Evolutionary conservation across 1,284 basidiomycete genomes (phyloP).

Genomic region (Psilocybe mexicana): DNA sequence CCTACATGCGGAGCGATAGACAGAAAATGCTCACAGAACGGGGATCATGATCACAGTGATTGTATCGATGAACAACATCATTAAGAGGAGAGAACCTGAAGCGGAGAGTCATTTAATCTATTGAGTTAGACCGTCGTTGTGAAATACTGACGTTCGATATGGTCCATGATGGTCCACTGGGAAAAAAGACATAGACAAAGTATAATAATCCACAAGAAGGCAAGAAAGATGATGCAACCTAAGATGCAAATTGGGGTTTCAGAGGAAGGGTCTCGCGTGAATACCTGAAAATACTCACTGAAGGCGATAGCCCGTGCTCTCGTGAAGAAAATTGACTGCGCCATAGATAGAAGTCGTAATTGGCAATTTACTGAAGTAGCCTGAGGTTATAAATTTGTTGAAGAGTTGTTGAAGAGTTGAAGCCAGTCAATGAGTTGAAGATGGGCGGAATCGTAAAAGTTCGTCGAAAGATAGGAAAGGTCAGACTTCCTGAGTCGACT

Average conservation of each 20-base stretch:
- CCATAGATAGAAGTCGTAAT: not conserved
- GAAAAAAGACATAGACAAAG: slow-evolving; percentile 30
- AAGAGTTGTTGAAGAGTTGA: too few relatives aligned
- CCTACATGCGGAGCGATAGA: not conserved
- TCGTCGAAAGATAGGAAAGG: not conserved
- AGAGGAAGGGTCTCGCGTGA: not conserved
- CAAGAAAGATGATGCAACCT: slow-evolving; percentile 30
- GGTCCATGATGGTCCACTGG: slow-evolving; percentile 31
- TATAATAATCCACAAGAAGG: slow-evolving; percentile 34
- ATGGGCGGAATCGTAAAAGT: not conserved
- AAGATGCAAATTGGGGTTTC: not conserved
- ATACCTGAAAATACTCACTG: slow-evolving; percentile 19
- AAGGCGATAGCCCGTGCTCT: slow-evolving; percentile 11
- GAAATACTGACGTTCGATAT: slow-evolving; percentile 29
- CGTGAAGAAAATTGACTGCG: slow-evolving; percentile 3
- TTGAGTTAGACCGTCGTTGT: not conserved
- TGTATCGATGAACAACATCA: slow-evolving; percentile 49
- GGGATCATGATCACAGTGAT: slow-evolving; percentile 51
- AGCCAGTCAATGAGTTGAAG: not conserved
- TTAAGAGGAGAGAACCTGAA: slow-evolving; percentile 40
- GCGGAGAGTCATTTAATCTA: not conserved
- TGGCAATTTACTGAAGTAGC: not conserved
- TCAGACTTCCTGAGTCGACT: slow-evolving; percentile 11
- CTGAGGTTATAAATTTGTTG: too few relatives aligned
- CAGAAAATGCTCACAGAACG: slow-evolving; percentile 44